Evolutionary conservation across 805 yeast species (phyloP), one percentile per base, ranked within the genome.

Genomic region (Spathaspora girioi): DNA sequence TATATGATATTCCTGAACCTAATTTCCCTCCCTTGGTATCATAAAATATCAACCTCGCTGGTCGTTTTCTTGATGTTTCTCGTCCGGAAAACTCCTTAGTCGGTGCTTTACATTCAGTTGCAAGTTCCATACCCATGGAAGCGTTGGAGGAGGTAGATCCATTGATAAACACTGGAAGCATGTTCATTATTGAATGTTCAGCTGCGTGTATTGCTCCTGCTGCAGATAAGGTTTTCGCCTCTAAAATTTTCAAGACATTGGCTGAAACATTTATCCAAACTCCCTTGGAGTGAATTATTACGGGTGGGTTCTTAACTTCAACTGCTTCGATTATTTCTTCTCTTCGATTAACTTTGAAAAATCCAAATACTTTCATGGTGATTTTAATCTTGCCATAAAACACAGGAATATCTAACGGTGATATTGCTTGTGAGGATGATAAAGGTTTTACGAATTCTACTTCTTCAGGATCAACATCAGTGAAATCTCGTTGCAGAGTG

Each of bases 131-230:
- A 23, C 26, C 26, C 2, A 74, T 57, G 42, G 69, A 73, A 0
- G 73, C 75, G 2, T 69, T 55, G 38, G 51, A 63, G 1, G 71
- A 64, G 48, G 69, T 67, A 0, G 73, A 70, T 15, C 89, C 83
- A 11, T 83, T 82, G 4, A 91, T 82, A 53, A 81, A 84, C 26
- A 85, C 66, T 0, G 97, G 96, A 26, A 92, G 64, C 52, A 89
- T 77, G 45, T 88, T 84, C 79, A 94, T 84, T 1, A 94, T 70
- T 0, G 90, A 90, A 71, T 94, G 99, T 57, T 91, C 93, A 0
- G 97, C 96, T 1, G 96, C 97, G 70, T 94, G 99, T n/a, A 94
- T 89, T 0, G 94, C 96, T 5, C 89, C 99, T 0, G 98, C 93
- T 1, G 85, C 71, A 51, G 81, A 87, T 44, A 94, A 68, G 1